Evolutionary conservation across 257 asterid species (phyloP), one percentile per base, ranked within the genome.

Genomic region (Asclepias syriaca): DNA sequence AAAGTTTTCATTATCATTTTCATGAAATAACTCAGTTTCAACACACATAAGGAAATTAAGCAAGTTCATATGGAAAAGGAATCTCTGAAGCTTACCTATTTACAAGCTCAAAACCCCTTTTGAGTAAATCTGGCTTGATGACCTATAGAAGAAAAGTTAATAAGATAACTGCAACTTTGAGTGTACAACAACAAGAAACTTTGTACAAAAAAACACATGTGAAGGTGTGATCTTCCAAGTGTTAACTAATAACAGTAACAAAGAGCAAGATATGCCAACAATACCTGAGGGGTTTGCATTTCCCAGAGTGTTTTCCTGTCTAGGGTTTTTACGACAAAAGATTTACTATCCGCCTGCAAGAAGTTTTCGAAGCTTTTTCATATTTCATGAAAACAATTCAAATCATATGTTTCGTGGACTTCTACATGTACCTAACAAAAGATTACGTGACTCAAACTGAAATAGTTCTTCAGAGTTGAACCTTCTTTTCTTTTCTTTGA

Each of bases 231-330:
- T 6, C 2, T 5, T 49, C 21, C 19, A 7, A 6, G 9, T 2
- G 46, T 46, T 58, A 14, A 45, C 27, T 6, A 58, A 7, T 7
- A 45, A 49, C 21, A 53, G 15, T 9, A 39, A 32, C 58, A 0
- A 6, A 16, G 6, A 2, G 18, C 27, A 9, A 65, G 24, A 13
- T 56, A 19, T 46, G 40, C 39, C 27, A 32, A 40, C 65, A 72
- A 70, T 64, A 94, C 99, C 98, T 94, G 99, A 29, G 99, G 99
- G 29, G 99, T 94, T 77, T 94, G 99, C 98, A 94, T 94, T 83
- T 94, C 99, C 99, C 99, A 94, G 34, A 91, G 91, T 0, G 96
- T 91, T 83, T 88, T 89, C 76, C 99, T 82, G 85, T 94, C 96
- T 67, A 94, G 84, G 69, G 99, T 94, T 77, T 74, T 90, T 56